Evolutionary conservation across 495 filamentous ascomycete species (phyloP), one percentile per base, ranked within the genome.

Genomic region (Penicillium subrubescens): DNA sequence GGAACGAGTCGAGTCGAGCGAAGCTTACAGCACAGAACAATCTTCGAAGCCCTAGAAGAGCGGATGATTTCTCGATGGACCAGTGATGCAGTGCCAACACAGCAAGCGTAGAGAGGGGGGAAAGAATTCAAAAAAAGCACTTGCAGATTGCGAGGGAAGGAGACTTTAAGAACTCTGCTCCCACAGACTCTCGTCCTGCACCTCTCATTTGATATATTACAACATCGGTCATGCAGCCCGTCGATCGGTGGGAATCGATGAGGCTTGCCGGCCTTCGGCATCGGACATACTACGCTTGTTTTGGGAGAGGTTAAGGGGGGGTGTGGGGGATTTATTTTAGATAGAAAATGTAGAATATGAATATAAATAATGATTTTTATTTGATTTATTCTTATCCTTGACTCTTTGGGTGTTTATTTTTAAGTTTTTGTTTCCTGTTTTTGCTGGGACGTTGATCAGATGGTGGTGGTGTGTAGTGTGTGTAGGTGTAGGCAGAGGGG

Each of bases 201-300:
- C 69, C 77, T 82, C 80, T 78, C 82, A 85, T 83, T 84, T 83
- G 83, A 78, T 81, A 76, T 79, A 77, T 78, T 77, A 75, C 71
- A 73, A 72, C 73, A 73, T 73, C 71, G 76, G 79, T 82, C 81
- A 81, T 82, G 80, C 80, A 81, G 75, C 74, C 66, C 68, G 77
- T 78, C 72, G 76, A 80, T 80, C 77, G 72, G 70, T 73, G 70
- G 67, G 55, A 73, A 71, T 74, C 67, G 65, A 71, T 65, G 69
- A 74, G 70, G 68, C 65, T 74, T 67, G 69, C 65, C 70, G 67
- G 64, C 37, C 63, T 60, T 63, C 60, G 66, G 66, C 64, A 62
- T 70, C 64, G 67, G 67, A 64, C 58, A 59, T 57, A 48, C 39
- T 43, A 39, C 34, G 50, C 57, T 59, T 62, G 33, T 56, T 39